Base-by-base conservation (phyloP, 208 protist genomes). In the Trypanosoma boissoni region DNA sequence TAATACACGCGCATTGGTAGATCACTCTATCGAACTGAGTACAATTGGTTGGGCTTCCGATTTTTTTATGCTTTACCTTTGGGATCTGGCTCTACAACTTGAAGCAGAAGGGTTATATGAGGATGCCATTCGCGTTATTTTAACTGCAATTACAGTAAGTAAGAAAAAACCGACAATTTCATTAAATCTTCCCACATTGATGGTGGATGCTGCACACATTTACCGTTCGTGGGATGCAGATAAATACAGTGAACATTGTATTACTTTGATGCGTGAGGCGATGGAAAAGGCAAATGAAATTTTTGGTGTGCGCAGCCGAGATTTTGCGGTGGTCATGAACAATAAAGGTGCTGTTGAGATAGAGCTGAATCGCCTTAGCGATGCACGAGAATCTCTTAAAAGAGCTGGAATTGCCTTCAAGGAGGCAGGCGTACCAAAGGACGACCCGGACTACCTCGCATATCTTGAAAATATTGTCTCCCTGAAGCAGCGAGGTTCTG, bases 1-100 rank as follows among this genome's bases (percentile, higher is more conserved):
- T 3, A 74, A 88, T 49, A 88, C 80, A n/a, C 52, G 62, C 28
- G 64, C 76, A 34, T 65, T 92, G 12, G 84, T 88, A 24, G 46
- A 72, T 37, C 72, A 83, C 56, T 86, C 78, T 1, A 70, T 88
- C 10, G 76, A 86, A 52, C 70, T 92, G 20, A 82, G 80, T 61
- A 79, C 72, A 32, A 82, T 88, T 48, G 81, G 80, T 34, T 88
- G 80, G 80, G 78, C 82, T 14, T 86, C 79, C 0, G 85, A 88
- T 52, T 82, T 83, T 66, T 87, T 87, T 52, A 77, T 87, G 66
- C 48, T 76, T 39, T 86, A 76, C 52, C 59, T 88, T 3, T 89
- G 79, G 79, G 81, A 79, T 26, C 58, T 89, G 12, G 76, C 76
- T 27, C 58, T 72, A 26, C 74, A 87, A 56, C 70, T 89, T 36